phyloP scores from a whole-genome alignment of 164 flowering plant genomes.

The Dillenia suffruticosa region DNA sequence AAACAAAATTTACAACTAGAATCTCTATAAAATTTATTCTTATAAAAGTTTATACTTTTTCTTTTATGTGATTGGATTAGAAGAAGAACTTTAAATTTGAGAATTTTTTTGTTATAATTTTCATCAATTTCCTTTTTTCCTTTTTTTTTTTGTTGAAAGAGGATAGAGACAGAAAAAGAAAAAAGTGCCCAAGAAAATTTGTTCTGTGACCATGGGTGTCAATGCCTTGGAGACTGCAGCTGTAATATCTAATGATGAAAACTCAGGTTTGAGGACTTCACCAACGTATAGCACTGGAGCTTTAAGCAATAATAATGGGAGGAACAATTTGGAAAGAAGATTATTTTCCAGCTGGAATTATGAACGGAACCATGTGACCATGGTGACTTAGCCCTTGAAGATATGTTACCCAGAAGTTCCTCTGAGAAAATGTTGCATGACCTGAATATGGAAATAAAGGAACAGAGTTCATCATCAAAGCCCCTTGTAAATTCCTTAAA shows the following conservation, averaged over 20 bases:
- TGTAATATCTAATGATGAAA: constrained; percentile 15
- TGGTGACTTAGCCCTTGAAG: constrained; percentile 15
- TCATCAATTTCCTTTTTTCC: too few relatives aligned
- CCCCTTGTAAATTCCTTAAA: constrained; percentile 14
- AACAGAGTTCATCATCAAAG: constrained; percentile 14
- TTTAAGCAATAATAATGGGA: constrained; percentile 9
- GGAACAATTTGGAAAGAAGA: constrained; percentile 6
- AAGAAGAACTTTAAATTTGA: too few relatives aligned
- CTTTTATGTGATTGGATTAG: too few relatives aligned
- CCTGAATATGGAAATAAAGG: constrained; percentile 7
- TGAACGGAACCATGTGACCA: constrained; percentile 6
- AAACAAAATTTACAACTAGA: too few relatives aligned
- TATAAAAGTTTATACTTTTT: too few relatives aligned
- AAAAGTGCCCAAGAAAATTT: too few relatives aligned
- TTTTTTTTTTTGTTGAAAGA: too few relatives aligned
- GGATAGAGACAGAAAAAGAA: too few relatives aligned
- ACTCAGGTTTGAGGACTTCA: constrained; percentile 9
- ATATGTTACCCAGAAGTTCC: constrained; percentile 10
- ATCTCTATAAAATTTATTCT: too few relatives aligned
- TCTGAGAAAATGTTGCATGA: constrained; percentile 13
- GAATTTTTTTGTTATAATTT: too few relatives aligned
- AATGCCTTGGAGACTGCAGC: constrained; percentile 1
- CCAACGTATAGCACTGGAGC: constrained; percentile 6
- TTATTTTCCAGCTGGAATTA: constrained; percentile 3
- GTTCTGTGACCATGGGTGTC: constrained; percentile 13